A percentile compares a stretch with the other conserved stretches of the same genome.
Evolutionary conservation across 2,329 filamentous ascomycete genomes (phyloP).

Genomic region (Neofusicoccum parvum): DNA sequence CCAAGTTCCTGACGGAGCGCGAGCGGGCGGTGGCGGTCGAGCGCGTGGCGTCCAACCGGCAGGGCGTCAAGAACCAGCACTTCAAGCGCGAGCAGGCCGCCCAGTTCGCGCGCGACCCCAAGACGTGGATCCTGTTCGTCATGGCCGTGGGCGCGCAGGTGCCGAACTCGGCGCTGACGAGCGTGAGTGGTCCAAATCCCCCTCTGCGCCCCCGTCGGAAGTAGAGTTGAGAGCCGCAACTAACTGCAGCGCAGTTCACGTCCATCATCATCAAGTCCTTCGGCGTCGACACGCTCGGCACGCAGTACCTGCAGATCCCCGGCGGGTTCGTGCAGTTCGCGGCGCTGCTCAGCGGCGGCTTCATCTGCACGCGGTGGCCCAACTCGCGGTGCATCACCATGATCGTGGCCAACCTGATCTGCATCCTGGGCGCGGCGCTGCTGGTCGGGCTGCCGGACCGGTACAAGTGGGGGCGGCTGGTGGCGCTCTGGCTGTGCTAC

Average conservation of each 20-base stretch:
- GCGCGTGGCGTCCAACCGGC: slow-evolving; percentile 53
- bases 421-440: slow-evolving; percentile 55
- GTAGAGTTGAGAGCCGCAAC: too few species aligned
- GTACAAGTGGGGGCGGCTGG: slow-evolving; percentile 61
- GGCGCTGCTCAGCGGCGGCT: slow-evolving; percentile 52
- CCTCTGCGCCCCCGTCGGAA: not conserved
- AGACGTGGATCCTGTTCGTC: slow-evolving; percentile 62
- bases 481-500: slow-evolving; percentile 60
- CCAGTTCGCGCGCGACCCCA: slow-evolving; percentile 55
- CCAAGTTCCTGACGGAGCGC: slow-evolving; percentile 45
- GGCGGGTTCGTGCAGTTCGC: slow-evolving; percentile 61
- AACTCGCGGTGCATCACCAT: slow-evolving; percentile 58
- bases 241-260: slow-evolving; percentile 38
- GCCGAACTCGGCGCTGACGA: slow-evolving; percentile 60
- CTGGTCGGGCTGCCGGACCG: slow-evolving; percentile 54
- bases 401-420: slow-evolving; percentile 58
- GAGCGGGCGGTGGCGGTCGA: slow-evolving; percentile 54
- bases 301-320: slow-evolving; percentile 67
- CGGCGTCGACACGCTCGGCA: slow-evolving; percentile 86
- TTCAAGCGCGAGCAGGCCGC: slow-evolving; percentile 44
- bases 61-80: slow-evolving; percentile 57
- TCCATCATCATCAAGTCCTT: slow-evolving; percentile 61
- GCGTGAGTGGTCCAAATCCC: slow-evolving; percentile 27
- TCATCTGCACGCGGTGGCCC: slow-evolving; percentile 56
- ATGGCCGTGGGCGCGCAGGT: slow-evolving; percentile 56